Base-by-base conservation (phyloP, 1,139 yeast species). In the Yamadazyma pseudoaaseri region DNA sequence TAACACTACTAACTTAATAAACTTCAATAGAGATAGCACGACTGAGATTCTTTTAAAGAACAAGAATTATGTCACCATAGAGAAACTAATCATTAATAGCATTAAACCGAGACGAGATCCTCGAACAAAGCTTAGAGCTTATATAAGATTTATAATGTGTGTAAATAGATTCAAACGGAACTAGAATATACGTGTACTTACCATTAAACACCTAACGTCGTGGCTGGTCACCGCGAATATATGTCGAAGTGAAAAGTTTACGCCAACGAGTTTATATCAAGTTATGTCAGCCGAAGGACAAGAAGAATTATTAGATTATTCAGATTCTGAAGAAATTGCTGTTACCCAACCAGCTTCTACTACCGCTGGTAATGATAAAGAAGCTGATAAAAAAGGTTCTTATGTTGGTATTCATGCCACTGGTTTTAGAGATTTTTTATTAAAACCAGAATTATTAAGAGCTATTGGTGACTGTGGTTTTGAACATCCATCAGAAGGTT, bases 401-500 rank as follows among this genome's bases (percentile, higher is more conserved):
- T 92, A 92, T 56, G 97, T 90, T 42, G 97, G 97, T 58, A 86
- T 89, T 55, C 97, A 92, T 65, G 92, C 97, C 48, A 90, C 97
- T 45, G 97, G 97, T 62, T 92, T 92, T 81, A 87, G 95, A 70
- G 98, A 92, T 68, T 92, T 92, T 68, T 73, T 92, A 57, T 77
- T 92, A 64, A 92, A 92, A 72, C 97, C 97, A 17, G 98, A 92
- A 67, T 76, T 92, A 52, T 76, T 92, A 54, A 84, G 98, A 69
- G 98, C 98, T 47, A 92, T 92, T 60, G 95, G 92, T 51, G 98
- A 92, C 68, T 89, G 97, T 74, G 98, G 98, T 75, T 92, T 92
- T 60, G 98, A 92, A 73, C 98, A 92, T 73, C 98, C 98, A 49
- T 89, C 97, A 45, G 98, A 92, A 82, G 95, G 92, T 84, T 69